phyloP scores from a whole-genome alignment of 495 filamentous ascomycete genomes.

The Cairneyella variabilis region DNA sequence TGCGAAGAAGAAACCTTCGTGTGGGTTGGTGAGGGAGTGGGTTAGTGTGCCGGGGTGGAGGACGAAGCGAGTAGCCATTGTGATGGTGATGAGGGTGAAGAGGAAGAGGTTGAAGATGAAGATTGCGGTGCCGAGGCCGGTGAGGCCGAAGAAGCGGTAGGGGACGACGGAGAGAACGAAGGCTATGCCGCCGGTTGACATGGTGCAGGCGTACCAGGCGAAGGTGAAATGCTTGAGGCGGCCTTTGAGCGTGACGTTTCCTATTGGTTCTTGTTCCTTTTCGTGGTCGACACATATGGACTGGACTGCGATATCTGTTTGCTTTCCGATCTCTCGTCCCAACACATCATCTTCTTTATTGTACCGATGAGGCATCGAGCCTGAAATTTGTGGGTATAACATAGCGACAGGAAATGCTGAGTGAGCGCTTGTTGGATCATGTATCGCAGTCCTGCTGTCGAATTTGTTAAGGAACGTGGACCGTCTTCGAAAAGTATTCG shows the following conservation, averaged over 20 bases:
- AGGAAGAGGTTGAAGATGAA: conserved; percentile 61
- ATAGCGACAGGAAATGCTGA: not conserved
- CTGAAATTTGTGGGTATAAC: conserved; percentile 1
- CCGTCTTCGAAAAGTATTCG: conserved; percentile 8
- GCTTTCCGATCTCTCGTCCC: conserved; percentile 1
- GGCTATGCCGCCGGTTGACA: conserved; percentile 64
- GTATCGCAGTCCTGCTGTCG: conserved; percentile 12
- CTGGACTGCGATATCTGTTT: conserved; percentile 7
- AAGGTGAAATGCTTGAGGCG: conserved; percentile 67
- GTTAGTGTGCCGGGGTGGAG: conserved; percentile 46
- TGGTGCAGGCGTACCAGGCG: conserved; percentile 57
- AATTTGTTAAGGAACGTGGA: conserved; percentile 7
- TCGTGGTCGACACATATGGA: conserved; percentile 3
- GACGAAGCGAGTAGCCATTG: conserved; percentile 48
- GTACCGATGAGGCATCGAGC: not conserved
- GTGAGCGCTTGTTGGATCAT: not conserved
- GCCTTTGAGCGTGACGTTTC: conserved; percentile 27
- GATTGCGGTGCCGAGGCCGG: conserved; percentile 53
- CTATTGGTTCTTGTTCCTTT: not conserved
- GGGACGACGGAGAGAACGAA: conserved; percentile 56
- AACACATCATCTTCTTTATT: not conserved
- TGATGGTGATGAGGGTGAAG: conserved; percentile 48
- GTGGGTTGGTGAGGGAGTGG: conserved; percentile 54
- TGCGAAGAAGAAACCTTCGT: conserved; percentile 63
- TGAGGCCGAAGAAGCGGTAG: conserved; percentile 53